Percentiles rank a stretch among this genome's conserved stretches.
These are phyloP conservation scores for Murraya paniculata DNA, from an alignment of 345 rosid species.

Conservation along the genomic window DNA sequence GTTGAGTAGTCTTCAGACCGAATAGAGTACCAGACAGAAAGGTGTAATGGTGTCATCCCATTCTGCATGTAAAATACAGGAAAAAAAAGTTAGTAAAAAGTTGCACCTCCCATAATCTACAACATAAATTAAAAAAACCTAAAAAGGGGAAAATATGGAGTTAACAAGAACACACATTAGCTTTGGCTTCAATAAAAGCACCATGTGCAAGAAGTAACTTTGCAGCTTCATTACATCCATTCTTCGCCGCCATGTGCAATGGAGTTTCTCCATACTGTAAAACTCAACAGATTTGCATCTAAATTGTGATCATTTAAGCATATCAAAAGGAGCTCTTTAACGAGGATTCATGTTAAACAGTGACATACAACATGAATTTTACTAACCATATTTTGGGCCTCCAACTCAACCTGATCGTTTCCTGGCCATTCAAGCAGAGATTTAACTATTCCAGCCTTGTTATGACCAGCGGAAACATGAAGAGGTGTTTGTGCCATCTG, in stretches of 20 bases:
- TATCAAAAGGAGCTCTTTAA: constrained; percentile 7
- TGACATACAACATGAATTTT: neutral
- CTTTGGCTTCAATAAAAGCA: constrained; percentile 87
- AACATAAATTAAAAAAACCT: neutral
- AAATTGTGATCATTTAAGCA: constrained; percentile 9
- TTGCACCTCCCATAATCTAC: constrained; percentile 9
- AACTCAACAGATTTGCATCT: constrained; percentile 9
- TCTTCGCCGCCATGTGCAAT: constrained; percentile 99
- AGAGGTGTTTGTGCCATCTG: constrained; percentile 99
- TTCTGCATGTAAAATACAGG: constrained; percentile 50
- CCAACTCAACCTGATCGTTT: constrained; percentile 71
- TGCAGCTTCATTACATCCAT: constrained; percentile 85
- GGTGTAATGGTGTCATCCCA: constrained; percentile 98
- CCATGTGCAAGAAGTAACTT: constrained; percentile 76
- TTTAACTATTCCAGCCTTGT: constrained; percentile 67
- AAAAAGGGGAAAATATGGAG: constrained; percentile 5
- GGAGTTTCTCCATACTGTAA: constrained; percentile 98
- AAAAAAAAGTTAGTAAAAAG: constrained; percentile 8
- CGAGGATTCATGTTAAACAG: neutral
- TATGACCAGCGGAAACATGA: constrained; percentile 87
- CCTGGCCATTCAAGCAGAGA: constrained; percentile 74
- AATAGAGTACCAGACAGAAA: constrained; percentile 94
- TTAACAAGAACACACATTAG: constrained; percentile 51
- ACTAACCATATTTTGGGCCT: constrained; percentile 80
- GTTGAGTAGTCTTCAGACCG: constrained; percentile 73